Base-by-base conservation (phyloP, 345 rosid genomes). In the Murraya koenigii region DNA sequence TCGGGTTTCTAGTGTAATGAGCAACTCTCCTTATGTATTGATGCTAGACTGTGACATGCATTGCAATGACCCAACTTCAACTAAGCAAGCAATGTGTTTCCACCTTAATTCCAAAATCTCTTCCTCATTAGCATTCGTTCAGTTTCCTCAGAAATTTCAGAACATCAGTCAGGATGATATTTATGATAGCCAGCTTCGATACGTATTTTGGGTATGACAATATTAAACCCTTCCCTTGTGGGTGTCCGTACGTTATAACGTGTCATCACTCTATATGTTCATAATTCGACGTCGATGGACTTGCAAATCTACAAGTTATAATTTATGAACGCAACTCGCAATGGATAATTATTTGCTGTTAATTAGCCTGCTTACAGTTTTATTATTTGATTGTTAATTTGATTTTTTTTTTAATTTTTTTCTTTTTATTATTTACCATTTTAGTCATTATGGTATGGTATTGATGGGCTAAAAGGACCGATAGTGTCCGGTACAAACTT, bases 1-100 rank as follows among this genome's bases (percentile, higher is more conserved):
- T 6, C 78, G 89, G 26, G 90, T 88, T 11, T 90, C 93, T 0
- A 86, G 83, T 6, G 33, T 81, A 22, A 78, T 86, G 0, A 86
- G 86, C 84, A 90, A 88, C 35, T 82, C 88, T 5, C 88, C 90
- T 0, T 83, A 83, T 49, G 58, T 88, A 13, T 63, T 88, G 17
- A 78, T 74, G 22, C 69, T 90, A 15, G 91, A 90, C 55, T 85
- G 90, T 47, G 93, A 90, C 84, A 86, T 85, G 90, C 77, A 73
- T 67, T 88, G 84, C 71, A 85, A 82, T 25, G 91, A 86, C 69
- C 89, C 88, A 17, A 75, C 75, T 22, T 85, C 93, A 0, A 85
- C 87, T 17, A 80, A 74, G 58, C 86, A 84, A 64, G 91, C 90
- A 10, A 80, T 86, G 81, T 88, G 93, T 74, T 85, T 77, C 74